Base-by-base conservation (phyloP, 164 flowering plant species). In the Taxillus chinensis region DNA sequence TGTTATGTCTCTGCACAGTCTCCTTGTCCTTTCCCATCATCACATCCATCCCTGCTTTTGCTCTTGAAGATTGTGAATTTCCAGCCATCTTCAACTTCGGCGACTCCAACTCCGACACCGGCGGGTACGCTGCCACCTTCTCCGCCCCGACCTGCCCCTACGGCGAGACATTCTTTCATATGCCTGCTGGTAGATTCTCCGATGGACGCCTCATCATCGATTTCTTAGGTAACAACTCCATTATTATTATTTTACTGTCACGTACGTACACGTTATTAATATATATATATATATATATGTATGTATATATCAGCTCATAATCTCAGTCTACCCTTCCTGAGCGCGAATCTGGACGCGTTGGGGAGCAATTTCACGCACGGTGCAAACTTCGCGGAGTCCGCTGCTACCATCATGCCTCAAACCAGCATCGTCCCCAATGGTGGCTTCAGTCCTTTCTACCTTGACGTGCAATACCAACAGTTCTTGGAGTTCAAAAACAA, bases 91-190 rank as follows among this genome's bases (percentile, higher is more conserved):
- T 70, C 37, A 73, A 70, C 64, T 70, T 73, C 3, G 77, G 71
- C 3, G 77, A 69, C 61, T 73, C 73, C 1, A 73, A 73, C 46
- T 69, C 77, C 9, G 77, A 73, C 52, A 73, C 77, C 16, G 77
- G 73, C 8, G 77, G 77, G 9, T 46, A 59, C 7, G 9, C 65
- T 39, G 72, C 73, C 13, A 8, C 51, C 5, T 62, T 66, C 8
- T 0, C 1, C 40, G 49, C 41, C 0, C 53, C 38, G 2, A 4
- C 39, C 5, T 27, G 57, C 2, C 76, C 76, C 9, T 42, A 68
- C 39, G 76, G 76, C n/a, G 54, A 59, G 12, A 65, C 75, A 2
- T 73, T 13, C 49, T 73, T 73, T 49, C 45, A 45, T 51, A 52
- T 14, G 46, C 72, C 72, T 0, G 53, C 69, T 3, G 72, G 72